Conservation (phyloP, 2,329 filamentous ascomycete species). For the Ustulina deusta region DNA sequence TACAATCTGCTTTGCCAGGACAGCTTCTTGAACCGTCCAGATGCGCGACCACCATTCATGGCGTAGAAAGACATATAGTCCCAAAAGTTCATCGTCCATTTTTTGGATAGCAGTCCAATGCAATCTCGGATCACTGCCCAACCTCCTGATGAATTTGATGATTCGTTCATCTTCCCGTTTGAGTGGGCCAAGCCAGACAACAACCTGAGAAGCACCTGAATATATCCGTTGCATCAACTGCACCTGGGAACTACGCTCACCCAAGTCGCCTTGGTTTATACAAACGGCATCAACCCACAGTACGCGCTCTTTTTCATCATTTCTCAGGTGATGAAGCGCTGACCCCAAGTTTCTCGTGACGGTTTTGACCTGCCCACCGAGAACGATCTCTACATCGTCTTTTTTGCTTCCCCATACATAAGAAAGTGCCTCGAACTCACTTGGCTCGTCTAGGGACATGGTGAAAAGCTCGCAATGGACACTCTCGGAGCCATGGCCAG, state of each 20-base stretch:
- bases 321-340: conserved; percentile 4
- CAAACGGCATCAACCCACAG: conserved; percentile 19
- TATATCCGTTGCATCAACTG: conserved; percentile 2
- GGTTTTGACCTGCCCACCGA: background rate
- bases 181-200: conserved; percentile 9
- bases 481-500: background rate
- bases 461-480: background rate
- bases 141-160: too few relatives aligned
- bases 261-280: conserved; percentile 5
- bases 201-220: background rate
- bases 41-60: too few relatives aligned
- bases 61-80: too few relatives aligned
- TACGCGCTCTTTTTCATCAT: background rate
- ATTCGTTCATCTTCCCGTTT: too few relatives aligned
- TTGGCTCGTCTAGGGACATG: background rate
- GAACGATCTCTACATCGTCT: background rate
- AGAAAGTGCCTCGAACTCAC: conserved; percentile 6
- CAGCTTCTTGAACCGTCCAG: too few relatives aligned
- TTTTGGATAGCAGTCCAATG: too few relatives aligned
- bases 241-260: conserved; percentile 9
- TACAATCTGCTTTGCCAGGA: too few relatives aligned
- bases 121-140: too few relatives aligned
- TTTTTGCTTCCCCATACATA: conserved; percentile 6
- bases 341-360: conserved; percentile 1
- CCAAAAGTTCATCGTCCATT: too few relatives aligned